phyloP scores from a whole-genome alignment of 768 basidiomycete genomes.

The Rhodosporidiobolus odoratus region DNA sequence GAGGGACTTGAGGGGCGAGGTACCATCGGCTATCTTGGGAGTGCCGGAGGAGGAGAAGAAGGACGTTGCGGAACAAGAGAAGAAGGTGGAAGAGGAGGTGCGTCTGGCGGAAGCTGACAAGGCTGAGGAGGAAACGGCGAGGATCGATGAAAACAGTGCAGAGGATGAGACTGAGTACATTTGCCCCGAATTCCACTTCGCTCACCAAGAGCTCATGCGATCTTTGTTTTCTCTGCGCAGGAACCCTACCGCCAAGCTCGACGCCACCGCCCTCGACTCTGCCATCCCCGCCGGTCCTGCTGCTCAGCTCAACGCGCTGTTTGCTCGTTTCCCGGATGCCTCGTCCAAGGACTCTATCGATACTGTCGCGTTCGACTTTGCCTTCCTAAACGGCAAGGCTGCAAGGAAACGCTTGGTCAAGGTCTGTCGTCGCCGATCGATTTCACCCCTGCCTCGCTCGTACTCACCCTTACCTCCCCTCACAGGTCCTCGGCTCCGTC shows the following conservation, averaged over 20 bases:
- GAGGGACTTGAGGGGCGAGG: constrained; percentile 82
- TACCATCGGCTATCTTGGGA: constrained; percentile 70
- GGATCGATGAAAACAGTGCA: constrained; percentile 49
- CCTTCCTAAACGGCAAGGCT: constrained; percentile 92
- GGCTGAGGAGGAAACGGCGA: constrained; percentile 44
- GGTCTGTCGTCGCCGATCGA: constrained; percentile 49
- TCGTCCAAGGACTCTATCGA: constrained; percentile 84
- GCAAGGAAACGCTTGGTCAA: constrained; percentile 84
- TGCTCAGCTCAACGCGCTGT: constrained; percentile 80
- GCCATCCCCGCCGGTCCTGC: constrained; percentile 80
- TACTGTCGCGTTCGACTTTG: constrained; percentile 90
- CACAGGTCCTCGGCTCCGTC: constrained; percentile 71
- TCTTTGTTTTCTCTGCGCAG: neutral
- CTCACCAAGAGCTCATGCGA: too few species aligned
- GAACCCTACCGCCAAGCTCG: constrained; percentile 17
- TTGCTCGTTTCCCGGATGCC: constrained; percentile 88
- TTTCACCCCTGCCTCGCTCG: constrained; percentile 6
- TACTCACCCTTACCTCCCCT: neutral
- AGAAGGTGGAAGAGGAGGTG: constrained; percentile 33
- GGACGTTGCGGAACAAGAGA: constrained; percentile 17
- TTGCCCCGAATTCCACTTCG: neutral
- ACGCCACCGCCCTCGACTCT: constrained; percentile 47
- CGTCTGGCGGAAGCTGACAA: neutral
- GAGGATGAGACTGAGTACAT: constrained; percentile 53
- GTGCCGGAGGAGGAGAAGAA: constrained; percentile 40